Percentiles rank a stretch among this genome's conserved stretches.
These are phyloP conservation scores for Zygosaccharomyces bisporus DNA, from an alignment of 805 yeast species.

Conservation along the genomic window DNA sequence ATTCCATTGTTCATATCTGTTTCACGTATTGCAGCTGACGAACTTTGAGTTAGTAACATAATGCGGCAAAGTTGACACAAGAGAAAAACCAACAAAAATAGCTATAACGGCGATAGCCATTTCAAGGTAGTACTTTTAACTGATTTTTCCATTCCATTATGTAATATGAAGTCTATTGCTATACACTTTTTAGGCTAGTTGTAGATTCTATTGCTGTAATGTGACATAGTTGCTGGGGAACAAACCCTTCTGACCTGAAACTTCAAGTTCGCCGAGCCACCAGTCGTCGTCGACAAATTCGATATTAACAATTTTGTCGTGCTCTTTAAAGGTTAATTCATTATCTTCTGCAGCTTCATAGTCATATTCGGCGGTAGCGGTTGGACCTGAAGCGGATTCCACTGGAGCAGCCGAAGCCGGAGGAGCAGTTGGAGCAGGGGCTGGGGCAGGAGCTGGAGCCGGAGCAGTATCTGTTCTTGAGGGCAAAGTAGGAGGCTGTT, in stretches of 20 bases:
- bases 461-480: slow-evolving; percentile 21
- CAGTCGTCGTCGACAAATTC: slow-evolving; percentile 92
- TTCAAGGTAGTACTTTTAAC: background rate
- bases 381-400: slow-evolving; percentile 22
- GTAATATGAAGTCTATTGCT: background rate
- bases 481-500: slow-evolving; percentile 26
- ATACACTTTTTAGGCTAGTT: background rate
- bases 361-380: slow-evolving; percentile 81
- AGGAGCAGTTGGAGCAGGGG: slow-evolving; percentile 35
- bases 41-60: background rate
- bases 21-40: background rate
- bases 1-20: background rate
- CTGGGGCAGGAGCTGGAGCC: slow-evolving; percentile 29
- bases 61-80: background rate
- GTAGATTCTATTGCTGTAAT: slow-evolving; percentile 21
- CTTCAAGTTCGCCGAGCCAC: slow-evolving; percentile 83
- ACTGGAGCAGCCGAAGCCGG: slow-evolving; percentile 19
- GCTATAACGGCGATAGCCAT: background rate
- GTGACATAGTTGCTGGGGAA: slow-evolving; percentile 90
- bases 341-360: slow-evolving; percentile 92
- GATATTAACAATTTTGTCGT: slow-evolving; percentile 74
- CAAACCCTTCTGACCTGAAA: slow-evolving; percentile 69
- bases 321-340: slow-evolving; percentile 80
- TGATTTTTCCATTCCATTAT: background rate
- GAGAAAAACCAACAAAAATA: too few relatives aligned